Evolutionary conservation across 2,329 filamentous ascomycete species (phyloP).

Genomic region (Cordyceps tenuipes): DNA sequence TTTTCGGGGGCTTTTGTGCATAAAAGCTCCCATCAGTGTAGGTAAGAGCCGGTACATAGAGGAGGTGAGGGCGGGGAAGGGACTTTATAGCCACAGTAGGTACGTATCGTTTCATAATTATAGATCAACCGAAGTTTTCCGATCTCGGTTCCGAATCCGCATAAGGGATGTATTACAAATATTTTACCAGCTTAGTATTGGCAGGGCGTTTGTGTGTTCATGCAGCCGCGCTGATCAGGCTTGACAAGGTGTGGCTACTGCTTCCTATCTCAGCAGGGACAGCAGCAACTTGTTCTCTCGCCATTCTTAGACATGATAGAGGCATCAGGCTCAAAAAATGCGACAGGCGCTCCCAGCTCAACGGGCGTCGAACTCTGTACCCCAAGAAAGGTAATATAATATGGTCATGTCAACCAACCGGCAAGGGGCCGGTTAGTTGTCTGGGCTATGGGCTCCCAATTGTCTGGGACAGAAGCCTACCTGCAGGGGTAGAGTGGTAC

Average conservation of each 20-base stretch:
- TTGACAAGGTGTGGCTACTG: not conserved
- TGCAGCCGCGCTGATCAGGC: not conserved
- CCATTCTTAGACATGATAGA: not conserved
- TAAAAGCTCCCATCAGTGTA: not conserved
- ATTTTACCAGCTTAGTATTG: not conserved
- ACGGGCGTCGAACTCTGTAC: too few species aligned
- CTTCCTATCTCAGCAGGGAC: not conserved
- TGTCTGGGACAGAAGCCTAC: not conserved
- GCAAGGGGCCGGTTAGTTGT: too few species aligned
- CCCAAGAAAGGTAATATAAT: too few species aligned
- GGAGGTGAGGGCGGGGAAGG: not conserved
- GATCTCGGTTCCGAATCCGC: not conserved
- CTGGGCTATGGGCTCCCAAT: not conserved
- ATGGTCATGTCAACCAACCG: too few species aligned
- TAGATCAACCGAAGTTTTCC: not conserved
- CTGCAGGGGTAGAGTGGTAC: not conserved
- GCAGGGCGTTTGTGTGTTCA: not conserved
- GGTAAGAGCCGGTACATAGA: not conserved
- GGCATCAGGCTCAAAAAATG: too few species aligned
- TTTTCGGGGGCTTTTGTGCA: not conserved
- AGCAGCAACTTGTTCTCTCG: not conserved
- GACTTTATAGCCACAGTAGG: not conserved
- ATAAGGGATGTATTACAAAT: not conserved
- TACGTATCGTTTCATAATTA: not conserved
- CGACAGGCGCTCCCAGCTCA: too few species aligned